phyloP scores from a whole-genome alignment of 1,284 basidiomycete genomes.

The Agaricales sp. region DNA sequence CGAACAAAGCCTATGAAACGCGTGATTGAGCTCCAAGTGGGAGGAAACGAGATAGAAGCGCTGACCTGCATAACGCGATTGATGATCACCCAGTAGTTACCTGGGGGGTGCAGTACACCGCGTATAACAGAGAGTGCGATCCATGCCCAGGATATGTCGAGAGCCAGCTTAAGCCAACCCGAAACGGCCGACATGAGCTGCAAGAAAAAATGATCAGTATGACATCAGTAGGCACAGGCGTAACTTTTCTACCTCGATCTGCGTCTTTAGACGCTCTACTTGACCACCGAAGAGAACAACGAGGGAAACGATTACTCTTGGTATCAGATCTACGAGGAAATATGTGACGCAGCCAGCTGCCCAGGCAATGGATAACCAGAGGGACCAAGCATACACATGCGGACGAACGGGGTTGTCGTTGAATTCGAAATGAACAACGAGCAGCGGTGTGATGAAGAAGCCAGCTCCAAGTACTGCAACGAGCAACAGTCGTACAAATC shows the following conservation, averaged over 20 bases:
- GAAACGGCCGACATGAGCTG: conserved; percentile 64
- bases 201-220: conserved; percentile 8
- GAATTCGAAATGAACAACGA: conserved; percentile 59
- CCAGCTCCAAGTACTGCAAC: conserved; percentile 46
- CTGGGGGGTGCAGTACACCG: conserved; percentile 44
- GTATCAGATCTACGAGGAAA: conserved; percentile 53
- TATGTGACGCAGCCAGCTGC: conserved; percentile 51
- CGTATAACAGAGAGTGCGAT: conserved; percentile 55
- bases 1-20: conserved; percentile 46
- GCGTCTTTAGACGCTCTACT: conserved; percentile 51
- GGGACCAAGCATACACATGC: conserved; percentile 59
- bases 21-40: background rate
- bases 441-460: conserved; percentile 56
- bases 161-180: conserved; percentile 55
- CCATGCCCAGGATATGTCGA: conserved; percentile 64
- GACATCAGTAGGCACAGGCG: conserved; percentile 12
- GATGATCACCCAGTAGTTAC: conserved; percentile 55
- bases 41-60: background rate
- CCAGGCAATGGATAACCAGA: conserved; percentile 66
- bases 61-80: conserved; percentile 61
- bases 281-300: conserved; percentile 48
- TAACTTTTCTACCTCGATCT: conserved; percentile 60
- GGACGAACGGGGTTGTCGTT: conserved; percentile 31
- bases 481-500: conserved; percentile 45
- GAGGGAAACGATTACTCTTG: conserved; percentile 42